Base-by-base conservation (phyloP, 768 basidiomycete species). In the Mycena metata region DNA sequence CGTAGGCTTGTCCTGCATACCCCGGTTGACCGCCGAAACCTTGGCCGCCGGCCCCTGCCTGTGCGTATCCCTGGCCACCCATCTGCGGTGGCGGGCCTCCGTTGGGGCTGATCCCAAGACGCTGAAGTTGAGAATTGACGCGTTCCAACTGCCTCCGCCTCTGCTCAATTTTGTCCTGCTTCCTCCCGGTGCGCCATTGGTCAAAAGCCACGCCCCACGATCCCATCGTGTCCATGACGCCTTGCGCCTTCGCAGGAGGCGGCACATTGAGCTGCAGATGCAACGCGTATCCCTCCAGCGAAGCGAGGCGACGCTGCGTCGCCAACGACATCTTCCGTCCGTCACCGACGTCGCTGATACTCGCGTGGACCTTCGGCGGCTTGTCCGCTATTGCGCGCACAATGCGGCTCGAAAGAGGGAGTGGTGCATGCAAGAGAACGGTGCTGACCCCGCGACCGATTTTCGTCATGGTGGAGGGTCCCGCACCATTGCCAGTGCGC, bases 191-290 rank as follows among this genome's bases (percentile, higher is more conserved):
- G 23, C 49, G 57, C 66, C 69, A 69, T 24, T 61, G 5, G 43
- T 74, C 74, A 16, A 71, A 59, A 23, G 71, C 71, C 16, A 77
- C 61, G 12, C 69, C 68, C 70, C 74, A 69, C 6, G 66, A 49
- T 26, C 69, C 64, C 41, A 72, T 69, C 26, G 62, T 65, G 24
- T 75, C 76, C 69, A 74, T 72, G 11, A 72, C 51, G 16, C 73
- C 73, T 5, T 70, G 61, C 17, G 72, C 68, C 49, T 71, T 72
- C 21, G 66, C 63, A 2, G 75, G 73, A 16, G 75, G 74, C 15
- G 75, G 75, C 19, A 77, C 73, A 24, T 70, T 42, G n/a, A 70
- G 43, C 11, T 69, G 10, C n/a, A 76, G 58, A n/a, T 72, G 69
- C 17, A 74, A 55, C 30, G 72, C 62, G 16, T 71, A 51, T 3